phyloP scores from a whole-genome alignment of 768 basidiomycete species.

The Chiua virens region DNA sequence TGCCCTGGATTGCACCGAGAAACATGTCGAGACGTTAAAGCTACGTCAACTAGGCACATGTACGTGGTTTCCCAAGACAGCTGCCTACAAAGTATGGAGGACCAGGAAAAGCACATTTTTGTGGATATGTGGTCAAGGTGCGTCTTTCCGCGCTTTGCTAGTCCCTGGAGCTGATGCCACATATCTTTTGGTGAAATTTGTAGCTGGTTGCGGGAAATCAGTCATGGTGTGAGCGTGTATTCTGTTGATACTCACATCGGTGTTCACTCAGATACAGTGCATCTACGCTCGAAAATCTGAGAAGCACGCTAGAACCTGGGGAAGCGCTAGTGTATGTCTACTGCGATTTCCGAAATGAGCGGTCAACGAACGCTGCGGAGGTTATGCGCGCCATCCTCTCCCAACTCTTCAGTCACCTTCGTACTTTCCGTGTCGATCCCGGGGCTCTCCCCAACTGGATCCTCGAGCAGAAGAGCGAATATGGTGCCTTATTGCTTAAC shows the following conservation, averaged over 20 bases:
- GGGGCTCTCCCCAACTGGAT: background rate
- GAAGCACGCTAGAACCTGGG: background rate
- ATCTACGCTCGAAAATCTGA: constrained; percentile 3
- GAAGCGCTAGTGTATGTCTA: constrained; percentile 3
- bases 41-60: constrained; percentile 1
- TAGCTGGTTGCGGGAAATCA: constrained; percentile 4
- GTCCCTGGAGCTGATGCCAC: background rate
- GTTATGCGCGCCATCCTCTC: constrained; percentile 4
- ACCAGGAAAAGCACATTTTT: background rate
- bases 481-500: background rate
- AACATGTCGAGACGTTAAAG: background rate
- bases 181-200: background rate
- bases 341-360: constrained; percentile 3
- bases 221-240: background rate
- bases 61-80: background rate
- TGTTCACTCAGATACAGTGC: background rate
- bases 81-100: background rate
- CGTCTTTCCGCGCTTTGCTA: background rate
- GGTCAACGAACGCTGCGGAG: background rate
- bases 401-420: background rate
- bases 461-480: background rate
- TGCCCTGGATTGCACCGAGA: background rate
- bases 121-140: constrained; percentile 4
- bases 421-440: background rate
- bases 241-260: background rate